Base-by-base conservation (phyloP, 1,139 yeast species). In the Scheffersomyces titani region DNA sequence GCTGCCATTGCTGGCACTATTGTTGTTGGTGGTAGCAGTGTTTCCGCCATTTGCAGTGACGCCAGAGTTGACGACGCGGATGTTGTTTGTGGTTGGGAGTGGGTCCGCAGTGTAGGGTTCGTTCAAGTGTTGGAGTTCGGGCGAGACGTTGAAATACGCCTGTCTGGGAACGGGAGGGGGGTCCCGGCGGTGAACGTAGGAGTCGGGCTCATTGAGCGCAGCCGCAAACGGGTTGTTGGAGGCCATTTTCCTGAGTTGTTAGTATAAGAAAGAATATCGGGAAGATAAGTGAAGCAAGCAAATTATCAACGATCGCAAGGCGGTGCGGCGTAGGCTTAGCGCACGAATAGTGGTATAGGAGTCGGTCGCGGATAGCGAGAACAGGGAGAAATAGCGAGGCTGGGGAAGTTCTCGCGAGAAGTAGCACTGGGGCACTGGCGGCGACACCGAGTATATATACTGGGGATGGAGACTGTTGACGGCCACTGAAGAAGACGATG, bases 201-300 rank as follows among this genome's bases (percentile, higher is more conserved):
- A 65, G n/a, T 72, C 70, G 19, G 76, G 72, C 21, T 78, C 76
- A 54, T 69, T 69, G 61, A 81, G 67, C 21, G 83, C 81, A 44
- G 81, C 75, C 9, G 85, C 83, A 66, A 85, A 85, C 18, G 89
- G 88, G 63, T 85, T 85, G 62, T 84, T 84, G 19, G 86, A 78
- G 54, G 80, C 75, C 83, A 79, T 79, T 64, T 70, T 75, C 59
- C 78, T 71, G 62, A 21, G 61, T 58, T 54, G 71, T 70, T 70
- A 75, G 80, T 74, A 72, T 30, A 21, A 45, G 44, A 54, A 52
- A 48, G 47, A 49, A 49, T 20, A 55, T 49, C 48, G 19, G 19
- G 44, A 45, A n/a, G 20, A 19, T 11, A 30, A 30, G 40, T 30
- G 40, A 30, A 30, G 13, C 40, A 6, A 30, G 40, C 40, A 9